Evolutionary conservation across 164 flowering plant genomes (phyloP).

Genomic region (Hamamelis virginiana): DNA sequence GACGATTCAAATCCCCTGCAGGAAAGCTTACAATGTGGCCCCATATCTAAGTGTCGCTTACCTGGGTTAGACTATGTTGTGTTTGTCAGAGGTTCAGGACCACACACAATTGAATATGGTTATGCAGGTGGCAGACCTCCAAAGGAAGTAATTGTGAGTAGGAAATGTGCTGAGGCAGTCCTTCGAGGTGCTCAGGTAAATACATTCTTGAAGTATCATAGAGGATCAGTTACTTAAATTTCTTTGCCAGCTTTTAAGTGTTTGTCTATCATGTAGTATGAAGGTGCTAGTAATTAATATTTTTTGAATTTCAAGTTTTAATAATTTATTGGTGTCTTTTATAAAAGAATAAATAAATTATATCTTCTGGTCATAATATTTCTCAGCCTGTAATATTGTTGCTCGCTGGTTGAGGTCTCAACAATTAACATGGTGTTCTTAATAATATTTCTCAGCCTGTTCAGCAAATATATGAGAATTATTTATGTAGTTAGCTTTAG

Average conservation of each 20-base stretch:
- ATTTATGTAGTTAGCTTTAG: too few relatives aligned
- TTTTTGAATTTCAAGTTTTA: too few relatives aligned
- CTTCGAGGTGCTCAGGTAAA: slow-evolving; percentile 97
- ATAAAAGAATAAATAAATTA: too few relatives aligned
- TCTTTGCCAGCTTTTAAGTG: not conserved
- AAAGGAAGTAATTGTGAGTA: slow-evolving; percentile 90
- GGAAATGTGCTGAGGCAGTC: slow-evolving; percentile 99
- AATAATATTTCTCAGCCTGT: too few relatives aligned
- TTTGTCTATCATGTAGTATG: not conserved
- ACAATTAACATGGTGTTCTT: too few relatives aligned
- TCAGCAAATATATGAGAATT: too few relatives aligned
- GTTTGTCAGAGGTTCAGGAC: slow-evolving; percentile 84
- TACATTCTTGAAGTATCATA: not conserved
- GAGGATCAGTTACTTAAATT: not conserved
- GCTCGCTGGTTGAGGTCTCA: too few relatives aligned
- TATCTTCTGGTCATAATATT: too few relatives aligned
- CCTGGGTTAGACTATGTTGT: slow-evolving; percentile 85
- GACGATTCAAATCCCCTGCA: slow-evolving; percentile 11
- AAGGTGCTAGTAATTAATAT: too few relatives aligned
- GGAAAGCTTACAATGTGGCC: slow-evolving; percentile 11
- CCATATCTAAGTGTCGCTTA: slow-evolving; percentile 60
- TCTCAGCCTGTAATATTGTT: too few relatives aligned
- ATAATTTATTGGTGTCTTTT: too few relatives aligned
- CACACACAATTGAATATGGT: slow-evolving; percentile 61
- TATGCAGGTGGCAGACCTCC: slow-evolving; percentile 39